Percentiles rank a stretch among this genome's conserved stretches.
phyloP scores from a whole-genome alignment of 352 stramenopile genomes.

The Saprolegnia parasitica region DNA sequence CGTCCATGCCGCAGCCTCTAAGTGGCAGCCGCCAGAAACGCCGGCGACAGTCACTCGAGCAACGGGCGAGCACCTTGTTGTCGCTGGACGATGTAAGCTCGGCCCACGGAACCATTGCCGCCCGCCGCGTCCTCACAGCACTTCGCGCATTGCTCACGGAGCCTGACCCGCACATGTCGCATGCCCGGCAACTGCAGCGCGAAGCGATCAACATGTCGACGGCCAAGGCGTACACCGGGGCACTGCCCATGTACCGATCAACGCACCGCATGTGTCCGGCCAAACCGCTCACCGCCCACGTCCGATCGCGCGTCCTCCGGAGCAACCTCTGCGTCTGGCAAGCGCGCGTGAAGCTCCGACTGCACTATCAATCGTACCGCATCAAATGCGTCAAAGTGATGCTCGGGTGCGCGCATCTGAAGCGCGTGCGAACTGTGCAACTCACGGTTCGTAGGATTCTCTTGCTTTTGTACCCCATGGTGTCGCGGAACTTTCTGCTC shows the following conservation, averaged over 20 bases:
- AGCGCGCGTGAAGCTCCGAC: slow-evolving; percentile 64
- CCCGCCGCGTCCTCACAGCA: not conserved
- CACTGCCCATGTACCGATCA: slow-evolving; percentile 56
- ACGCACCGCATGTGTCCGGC: slow-evolving; percentile 47
- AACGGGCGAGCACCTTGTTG: not conserved
- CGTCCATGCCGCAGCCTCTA: not conserved
- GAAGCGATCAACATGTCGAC: slow-evolving; percentile 56
- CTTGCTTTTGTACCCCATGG: slow-evolving; percentile 65
- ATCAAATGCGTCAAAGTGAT: slow-evolving; percentile 63
- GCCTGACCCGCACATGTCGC: not conserved
- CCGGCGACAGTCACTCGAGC: not conserved
- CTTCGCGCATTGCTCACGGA: slow-evolving; percentile 31
- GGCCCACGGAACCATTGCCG: not conserved
- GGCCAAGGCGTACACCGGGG: slow-evolving; percentile 51
- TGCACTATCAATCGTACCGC: slow-evolving; percentile 80
- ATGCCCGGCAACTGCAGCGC: slow-evolving; percentile 42
- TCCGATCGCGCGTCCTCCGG: slow-evolving; percentile 58
- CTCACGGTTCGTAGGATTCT: slow-evolving; percentile 60
- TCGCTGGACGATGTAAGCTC: not conserved
- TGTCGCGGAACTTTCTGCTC: slow-evolving; percentile 70
- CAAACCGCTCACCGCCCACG: slow-evolving; percentile 41
- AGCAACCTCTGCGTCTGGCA: slow-evolving; percentile 74
- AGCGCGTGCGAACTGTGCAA: not conserved
- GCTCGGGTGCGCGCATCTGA: not conserved
- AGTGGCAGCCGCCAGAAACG: slow-evolving; percentile 36